Evolutionary conservation across 2,329 filamentous ascomycete genomes (phyloP).

Genomic region (Epichloe baconii): DNA sequence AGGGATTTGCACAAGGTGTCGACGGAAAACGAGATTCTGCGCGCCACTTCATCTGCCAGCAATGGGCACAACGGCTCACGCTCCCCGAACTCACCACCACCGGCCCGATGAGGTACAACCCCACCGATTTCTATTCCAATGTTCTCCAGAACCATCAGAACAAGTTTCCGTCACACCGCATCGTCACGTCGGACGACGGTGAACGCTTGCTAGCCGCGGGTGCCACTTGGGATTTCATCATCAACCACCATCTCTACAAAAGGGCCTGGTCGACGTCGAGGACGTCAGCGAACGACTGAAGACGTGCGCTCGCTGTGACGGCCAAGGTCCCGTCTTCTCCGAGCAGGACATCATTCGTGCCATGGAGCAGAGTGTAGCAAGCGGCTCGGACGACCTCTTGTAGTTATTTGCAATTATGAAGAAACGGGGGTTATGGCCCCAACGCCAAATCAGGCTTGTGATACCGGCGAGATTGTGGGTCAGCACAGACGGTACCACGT

Average conservation of each 20-base stretch:
- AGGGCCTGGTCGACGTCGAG: conserved; percentile 67
- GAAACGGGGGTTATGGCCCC: no score
- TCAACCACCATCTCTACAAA: conserved; percentile 65
- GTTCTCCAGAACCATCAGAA: conserved; percentile 48
- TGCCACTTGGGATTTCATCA: conserved; percentile 83
- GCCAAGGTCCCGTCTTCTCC: conserved; percentile 76
- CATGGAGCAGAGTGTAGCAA: conserved; percentile 66
- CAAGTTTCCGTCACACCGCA: conserved; percentile 54
- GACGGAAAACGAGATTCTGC: conserved; percentile 87
- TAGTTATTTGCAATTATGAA: neutral
- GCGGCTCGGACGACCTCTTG: conserved; percentile 63
- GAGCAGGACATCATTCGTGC: conserved; percentile 60
- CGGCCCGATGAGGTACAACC: conserved; percentile 58
- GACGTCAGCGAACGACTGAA: conserved; percentile 71
- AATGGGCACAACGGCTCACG: conserved; percentile 23
- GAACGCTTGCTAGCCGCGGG: conserved; percentile 60
- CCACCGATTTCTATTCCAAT: conserved; percentile 57
- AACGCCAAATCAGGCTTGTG: no score
- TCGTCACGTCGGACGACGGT: conserved; percentile 51
- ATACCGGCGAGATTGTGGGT: no score
- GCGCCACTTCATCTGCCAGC: conserved; percentile 51
- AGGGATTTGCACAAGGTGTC: conserved; percentile 69
- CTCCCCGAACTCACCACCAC: conserved; percentile 39
- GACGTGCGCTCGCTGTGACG: conserved; percentile 65
- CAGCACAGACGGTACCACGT: no score